phyloP scores from a whole-genome alignment of 352 stramenopile species.

The Globisporangium lucens region DNA sequence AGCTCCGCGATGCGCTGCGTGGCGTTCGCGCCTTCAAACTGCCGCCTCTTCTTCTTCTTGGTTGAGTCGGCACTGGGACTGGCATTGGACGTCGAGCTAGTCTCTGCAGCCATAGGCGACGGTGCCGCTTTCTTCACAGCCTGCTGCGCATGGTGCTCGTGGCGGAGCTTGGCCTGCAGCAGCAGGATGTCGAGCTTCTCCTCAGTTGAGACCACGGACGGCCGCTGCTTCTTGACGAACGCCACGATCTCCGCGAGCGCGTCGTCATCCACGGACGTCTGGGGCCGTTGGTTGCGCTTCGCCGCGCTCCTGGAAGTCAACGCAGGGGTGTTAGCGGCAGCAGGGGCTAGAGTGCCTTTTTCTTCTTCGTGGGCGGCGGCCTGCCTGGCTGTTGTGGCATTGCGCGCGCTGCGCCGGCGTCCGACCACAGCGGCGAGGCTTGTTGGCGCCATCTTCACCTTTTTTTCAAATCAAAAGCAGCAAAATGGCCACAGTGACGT shows the following conservation, averaged over 20 bases:
- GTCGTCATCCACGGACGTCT: constrained; percentile 3
- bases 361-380: not conserved
- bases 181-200: constrained; percentile 18
- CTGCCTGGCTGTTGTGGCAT: not conserved
- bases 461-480: not conserved
- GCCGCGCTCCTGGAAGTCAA: not conserved
- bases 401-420: constrained; percentile 1
- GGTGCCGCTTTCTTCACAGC: not conserved
- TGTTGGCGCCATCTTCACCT: not conserved
- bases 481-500: too few relatives aligned
- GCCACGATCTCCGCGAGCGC: not conserved
- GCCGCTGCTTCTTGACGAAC: constrained; percentile 12
- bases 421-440: not conserved
- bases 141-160: not conserved
- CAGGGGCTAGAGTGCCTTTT: not conserved
- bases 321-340: not conserved
- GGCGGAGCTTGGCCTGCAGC: constrained; percentile 11
- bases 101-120: not conserved
- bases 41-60: not conserved
- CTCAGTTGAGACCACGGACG: constrained; percentile 7
- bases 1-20: constrained; percentile 9
- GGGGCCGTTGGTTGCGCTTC: not conserved
- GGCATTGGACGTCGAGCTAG: not conserved
- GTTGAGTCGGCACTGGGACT: too few relatives aligned
- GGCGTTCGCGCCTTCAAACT: constrained; percentile 4